A percentile compares a stretch with the other conserved stretches of the same genome.
Evolutionary conservation across 1,139 yeast species (phyloP).

Genomic region (Kluyveromyces sp.): DNA sequence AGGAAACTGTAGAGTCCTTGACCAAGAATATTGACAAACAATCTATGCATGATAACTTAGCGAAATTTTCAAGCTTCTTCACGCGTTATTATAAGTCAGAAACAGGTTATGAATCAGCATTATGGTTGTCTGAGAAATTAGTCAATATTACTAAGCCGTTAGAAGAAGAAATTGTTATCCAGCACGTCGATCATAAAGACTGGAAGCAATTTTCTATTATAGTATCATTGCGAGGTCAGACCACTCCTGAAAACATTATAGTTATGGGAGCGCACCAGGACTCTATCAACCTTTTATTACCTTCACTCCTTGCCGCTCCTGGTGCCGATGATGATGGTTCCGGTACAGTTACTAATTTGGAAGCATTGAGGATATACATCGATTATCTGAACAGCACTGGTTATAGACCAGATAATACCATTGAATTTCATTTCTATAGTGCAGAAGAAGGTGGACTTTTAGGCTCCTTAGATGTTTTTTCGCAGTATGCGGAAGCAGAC

Average conservation of each 20-base stretch:
- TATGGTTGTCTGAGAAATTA: slow-evolving; percentile 57
- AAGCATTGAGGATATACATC: slow-evolving; percentile 59
- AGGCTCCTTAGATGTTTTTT: slow-evolving; percentile 77
- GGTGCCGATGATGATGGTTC: slow-evolving; percentile 97
- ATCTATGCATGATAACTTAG: slow-evolving; percentile 46
- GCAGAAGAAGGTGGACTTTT: slow-evolving; percentile 92
- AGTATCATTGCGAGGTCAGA: slow-evolving; percentile 34
- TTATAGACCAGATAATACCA: slow-evolving; percentile 52
- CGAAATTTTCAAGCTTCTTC: slow-evolving; percentile 59
- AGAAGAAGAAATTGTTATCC: slow-evolving; percentile 30
- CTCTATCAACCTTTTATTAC: slow-evolving; percentile 67
- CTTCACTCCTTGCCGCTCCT: slow-evolving; percentile 68
- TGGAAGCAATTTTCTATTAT: slow-evolving; percentile 57
- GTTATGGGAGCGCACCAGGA: slow-evolving; percentile 90
- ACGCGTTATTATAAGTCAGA: slow-evolving; percentile 77
- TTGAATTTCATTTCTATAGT: slow-evolving; percentile 89
- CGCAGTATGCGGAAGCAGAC: slow-evolving; percentile 38
- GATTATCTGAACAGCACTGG: slow-evolving; percentile 20
- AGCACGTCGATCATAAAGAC: slow-evolving; percentile 38
- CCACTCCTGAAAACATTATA: slow-evolving; percentile 42
- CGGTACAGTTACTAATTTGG: slow-evolving; percentile 74
- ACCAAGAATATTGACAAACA: slow-evolving; percentile 34
- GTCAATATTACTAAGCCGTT: slow-evolving; percentile 33
- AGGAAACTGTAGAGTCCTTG: slow-evolving; percentile 37
- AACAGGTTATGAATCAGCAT: slow-evolving; percentile 62